Evolutionary conservation across 2,329 filamentous ascomycete genomes (phyloP), one percentile per base, ranked within the genome.

Genomic region (Beauveria sp.): DNA sequence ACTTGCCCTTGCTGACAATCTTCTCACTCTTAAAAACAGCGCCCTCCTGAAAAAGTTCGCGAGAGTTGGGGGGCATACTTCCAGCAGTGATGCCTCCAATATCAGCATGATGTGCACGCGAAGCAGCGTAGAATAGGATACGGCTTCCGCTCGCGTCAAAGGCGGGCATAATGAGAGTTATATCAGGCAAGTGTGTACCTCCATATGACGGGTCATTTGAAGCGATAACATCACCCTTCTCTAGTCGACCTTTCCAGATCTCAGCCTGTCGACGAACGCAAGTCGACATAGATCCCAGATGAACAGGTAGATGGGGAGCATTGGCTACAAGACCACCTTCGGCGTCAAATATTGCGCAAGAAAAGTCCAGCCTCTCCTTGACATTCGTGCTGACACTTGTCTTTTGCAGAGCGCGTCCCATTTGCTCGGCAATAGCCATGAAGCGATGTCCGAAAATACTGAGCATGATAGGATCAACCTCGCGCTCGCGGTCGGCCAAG

Each of bases 391-490:
- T 89, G 52, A 93, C 88, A 67, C 86, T 89, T 0, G 89, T 92
- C 75, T 93, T 93, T 69, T 93, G 89, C 28, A 93, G 73, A 12
- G 88, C 87, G 52, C 88, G 80, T 1, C 90, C 89, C 90, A 93
- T 93, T 68, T 93, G 89, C 71, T 93, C 90, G 1, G 90, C 90
- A 66, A 93, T 91, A 2, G 88, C 87, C 90, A 93, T 93, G 75
- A 93, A 93, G 7, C 90, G 82, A 71, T 93, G 89, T 0, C 87
- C 88, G 67, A 93, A 93, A 61, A 93, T 89, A 66, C 86, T 89
- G 3, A 93, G 79, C 75, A 91, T 82, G 66, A 93, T 90, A 0
- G 89, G 89, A 68, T 93, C 88, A 38, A 61, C 62, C 28, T 63
- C 57, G 9, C 58, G 57, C 28, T 63, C 57, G 9, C 58, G 52